Conservation (phyloP, 768 basidiomycete genomes). For the Leccinum disarticulatum region DNA sequence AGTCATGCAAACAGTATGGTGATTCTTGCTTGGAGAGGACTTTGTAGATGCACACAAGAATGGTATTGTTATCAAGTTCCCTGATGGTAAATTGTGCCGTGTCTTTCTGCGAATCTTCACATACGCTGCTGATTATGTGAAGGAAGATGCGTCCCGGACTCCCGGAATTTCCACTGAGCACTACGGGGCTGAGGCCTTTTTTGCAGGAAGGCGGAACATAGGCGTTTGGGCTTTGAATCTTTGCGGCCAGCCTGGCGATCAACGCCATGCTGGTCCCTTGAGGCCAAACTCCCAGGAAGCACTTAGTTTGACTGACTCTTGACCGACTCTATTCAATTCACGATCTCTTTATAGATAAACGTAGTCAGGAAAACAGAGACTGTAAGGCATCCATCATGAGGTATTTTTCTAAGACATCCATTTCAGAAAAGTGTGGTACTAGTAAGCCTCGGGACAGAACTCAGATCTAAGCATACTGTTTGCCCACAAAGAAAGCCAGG, state of each 20-base stretch:
- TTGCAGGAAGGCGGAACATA: too few species aligned
- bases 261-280: too few species aligned
- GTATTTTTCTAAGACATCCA: constrained; percentile 2
- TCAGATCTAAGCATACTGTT: constrained; percentile 23
- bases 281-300: too few species aligned
- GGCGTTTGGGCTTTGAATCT: background rate
- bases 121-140: background rate
- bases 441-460: constrained; percentile 16
- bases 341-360: too few species aligned
- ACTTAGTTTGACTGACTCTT: background rate
- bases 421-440: constrained; percentile 13
- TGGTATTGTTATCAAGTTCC: too few species aligned
- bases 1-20: too few species aligned
- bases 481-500: constrained; percentile 50
- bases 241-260: background rate
- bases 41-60: too few species aligned
- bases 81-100: too few species aligned
- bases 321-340: background rate
- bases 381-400: background rate
- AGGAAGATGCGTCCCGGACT: background rate
- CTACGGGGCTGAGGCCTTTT: too few species aligned
- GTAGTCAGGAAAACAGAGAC: background rate
- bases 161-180: background rate
- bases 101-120: too few species aligned
- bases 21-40: too few species aligned